Conservation (phyloP, 2,329 filamentous ascomycete genomes). For the Didymellaceae sp. region DNA sequence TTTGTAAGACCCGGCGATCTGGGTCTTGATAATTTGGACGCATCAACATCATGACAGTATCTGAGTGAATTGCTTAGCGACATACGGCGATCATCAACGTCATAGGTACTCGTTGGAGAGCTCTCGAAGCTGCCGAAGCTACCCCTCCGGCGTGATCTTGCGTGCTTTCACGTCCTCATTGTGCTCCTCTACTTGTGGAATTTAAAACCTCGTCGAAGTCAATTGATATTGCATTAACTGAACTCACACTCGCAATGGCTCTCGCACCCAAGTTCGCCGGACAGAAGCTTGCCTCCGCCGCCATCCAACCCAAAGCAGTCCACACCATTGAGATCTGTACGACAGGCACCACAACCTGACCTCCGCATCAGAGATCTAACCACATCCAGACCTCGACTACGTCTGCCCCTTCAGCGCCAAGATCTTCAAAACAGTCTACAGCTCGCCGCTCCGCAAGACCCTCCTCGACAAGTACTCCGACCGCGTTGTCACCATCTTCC, state of each 20-base stretch:
- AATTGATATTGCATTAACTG: neutral
- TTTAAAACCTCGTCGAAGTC: neutral
- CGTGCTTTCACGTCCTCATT: slow-evolving; percentile 23
- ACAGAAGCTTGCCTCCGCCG: slow-evolving; percentile 66
- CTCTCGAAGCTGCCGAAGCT: slow-evolving; percentile 21
- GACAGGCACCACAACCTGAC: slow-evolving; percentile 7
- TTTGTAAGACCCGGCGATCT: neutral
- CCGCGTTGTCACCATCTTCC: slow-evolving; percentile 78
- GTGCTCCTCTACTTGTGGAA: neutral
- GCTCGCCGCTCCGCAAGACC: slow-evolving; percentile 64
- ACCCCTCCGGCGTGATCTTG: slow-evolving; percentile 24
- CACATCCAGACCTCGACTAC: slow-evolving; percentile 75
- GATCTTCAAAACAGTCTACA: slow-evolving; percentile 79
- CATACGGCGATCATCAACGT: slow-evolving; percentile 17
- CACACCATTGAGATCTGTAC: slow-evolving; percentile 63
- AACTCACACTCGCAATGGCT: slow-evolving; percentile 74
- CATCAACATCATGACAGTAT: no score
- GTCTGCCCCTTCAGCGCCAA: slow-evolving; percentile 80
- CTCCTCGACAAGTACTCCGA: slow-evolving; percentile 68
- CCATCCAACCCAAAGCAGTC: slow-evolving; percentile 52
- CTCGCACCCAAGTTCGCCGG: slow-evolving; percentile 79
- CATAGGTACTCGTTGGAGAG: slow-evolving; percentile 28
- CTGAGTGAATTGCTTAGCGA: neutral
- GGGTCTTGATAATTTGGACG: neutral
- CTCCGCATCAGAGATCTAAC: neutral